Percentiles rank a stretch among this genome's conserved stretches.
Evolutionary conservation across 2,329 filamentous ascomycete species (phyloP).

Genomic region (Decorospora gaudefroyi): DNA sequence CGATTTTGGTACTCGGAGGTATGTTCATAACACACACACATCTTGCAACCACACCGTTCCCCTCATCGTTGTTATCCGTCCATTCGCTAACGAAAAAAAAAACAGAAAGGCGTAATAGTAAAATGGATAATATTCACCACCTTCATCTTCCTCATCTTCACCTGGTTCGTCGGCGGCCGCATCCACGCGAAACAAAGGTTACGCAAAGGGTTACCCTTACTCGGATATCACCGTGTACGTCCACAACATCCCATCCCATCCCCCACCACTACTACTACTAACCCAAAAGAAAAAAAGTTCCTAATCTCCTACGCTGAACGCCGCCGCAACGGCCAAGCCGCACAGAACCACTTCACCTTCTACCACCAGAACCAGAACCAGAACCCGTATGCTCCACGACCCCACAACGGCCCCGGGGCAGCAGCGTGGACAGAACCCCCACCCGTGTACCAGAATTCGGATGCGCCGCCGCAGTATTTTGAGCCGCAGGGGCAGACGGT

Average conservation of each 20-base stretch:
- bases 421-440: slow-evolving; percentile 41
- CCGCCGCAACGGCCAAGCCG: slow-evolving; percentile 37
- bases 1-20: slow-evolving; percentile 45
- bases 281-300: slow-evolving; percentile 38
- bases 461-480: slow-evolving; percentile 44
- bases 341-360: slow-evolving; percentile 48
- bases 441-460: slow-evolving; percentile 40
- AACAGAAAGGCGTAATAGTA: slow-evolving; percentile 65
- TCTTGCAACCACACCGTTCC: too few species aligned
- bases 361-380: slow-evolving; percentile 47
- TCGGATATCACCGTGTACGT: slow-evolving; percentile 67
- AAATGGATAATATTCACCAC: slow-evolving; percentile 72
- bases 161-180: slow-evolving; percentile 70
- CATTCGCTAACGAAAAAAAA: slow-evolving; percentile 6
- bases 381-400: slow-evolving; percentile 21
- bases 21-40: slow-evolving; percentile 8
- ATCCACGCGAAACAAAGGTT: slow-evolving; percentile 70
- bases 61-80: too few species aligned
- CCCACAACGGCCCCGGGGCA: slow-evolving; percentile 23
- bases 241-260: not conserved
- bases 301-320: slow-evolving; percentile 50
- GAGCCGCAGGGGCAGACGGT: slow-evolving; percentile 37
- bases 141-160: slow-evolving; percentile 62
- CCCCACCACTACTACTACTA: not conserved
- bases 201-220: slow-evolving; percentile 65